Evolutionary conservation across 2,329 filamentous ascomycete species (phyloP).

Genomic region (Nemania sp.): DNA sequence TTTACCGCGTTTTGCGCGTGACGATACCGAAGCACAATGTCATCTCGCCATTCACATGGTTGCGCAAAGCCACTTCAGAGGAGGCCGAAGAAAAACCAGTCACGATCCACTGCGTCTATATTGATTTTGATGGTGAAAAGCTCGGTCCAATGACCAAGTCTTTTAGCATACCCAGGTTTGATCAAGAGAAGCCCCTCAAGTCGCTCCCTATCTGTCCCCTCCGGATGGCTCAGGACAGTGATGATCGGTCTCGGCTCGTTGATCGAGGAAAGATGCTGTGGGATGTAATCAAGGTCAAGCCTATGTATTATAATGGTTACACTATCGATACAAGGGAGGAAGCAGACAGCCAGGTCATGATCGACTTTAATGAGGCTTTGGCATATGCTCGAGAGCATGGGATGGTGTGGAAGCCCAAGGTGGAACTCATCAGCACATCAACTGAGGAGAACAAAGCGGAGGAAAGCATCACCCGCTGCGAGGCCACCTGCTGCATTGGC

Average conservation of each 20-base stretch:
- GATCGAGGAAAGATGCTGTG: slow-evolving; percentile 25
- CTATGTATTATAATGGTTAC: slow-evolving; percentile 36
- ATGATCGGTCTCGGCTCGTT: neutral
- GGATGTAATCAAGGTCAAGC: slow-evolving; percentile 14
- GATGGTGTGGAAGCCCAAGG: too few species aligned
- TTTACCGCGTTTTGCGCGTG: slow-evolving; percentile 32
- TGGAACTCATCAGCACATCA: too few species aligned
- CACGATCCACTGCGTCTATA: slow-evolving; percentile 25
- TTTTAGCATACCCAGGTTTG: slow-evolving; percentile 29
- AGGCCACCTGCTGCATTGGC: too few species aligned
- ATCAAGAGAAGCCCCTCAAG: slow-evolving; percentile 26
- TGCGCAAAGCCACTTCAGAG: too few species aligned
- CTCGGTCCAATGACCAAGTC: slow-evolving; percentile 29
- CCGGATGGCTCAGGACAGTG: neutral
- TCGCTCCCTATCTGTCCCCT: slow-evolving; percentile 31
- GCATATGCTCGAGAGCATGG: too few species aligned
- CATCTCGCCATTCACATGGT: neutral
- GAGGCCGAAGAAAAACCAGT: neutral
- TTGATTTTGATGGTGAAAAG: slow-evolving; percentile 36
- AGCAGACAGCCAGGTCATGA: slow-evolving; percentile 38
- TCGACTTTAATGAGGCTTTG: slow-evolving; percentile 37
- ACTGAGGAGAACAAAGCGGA: too few species aligned
- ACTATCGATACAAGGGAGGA: slow-evolving; percentile 33
- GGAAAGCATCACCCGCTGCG: too few species aligned
- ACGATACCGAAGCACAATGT: neutral